These are phyloP conservation scores for Ogataea saltuana DNA, from an alignment of 805 yeast genomes.

Conservation along the genomic window DNA sequence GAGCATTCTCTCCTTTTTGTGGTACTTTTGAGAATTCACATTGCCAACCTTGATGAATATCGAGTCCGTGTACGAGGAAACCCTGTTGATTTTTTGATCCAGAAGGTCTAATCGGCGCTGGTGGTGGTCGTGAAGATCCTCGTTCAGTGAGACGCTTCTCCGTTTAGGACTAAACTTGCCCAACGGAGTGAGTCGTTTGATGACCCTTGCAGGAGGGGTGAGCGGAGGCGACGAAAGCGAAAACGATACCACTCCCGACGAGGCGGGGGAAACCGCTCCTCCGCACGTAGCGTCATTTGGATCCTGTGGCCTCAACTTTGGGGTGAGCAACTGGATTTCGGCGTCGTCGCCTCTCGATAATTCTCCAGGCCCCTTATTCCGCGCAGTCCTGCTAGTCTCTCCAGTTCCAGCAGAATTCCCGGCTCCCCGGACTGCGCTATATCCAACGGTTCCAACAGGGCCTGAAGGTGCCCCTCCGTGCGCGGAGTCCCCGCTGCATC, in stretches of 20 bases:
- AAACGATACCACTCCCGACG: slow-evolving; percentile 14
- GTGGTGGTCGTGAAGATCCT: slow-evolving; percentile 21
- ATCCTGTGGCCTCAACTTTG: slow-evolving; percentile 13
- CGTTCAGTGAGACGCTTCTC: slow-evolving; percentile 19
- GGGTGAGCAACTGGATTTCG: slow-evolving; percentile 13
- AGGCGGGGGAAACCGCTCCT: slow-evolving; percentile 1
- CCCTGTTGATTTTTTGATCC: slow-evolving; percentile 12
- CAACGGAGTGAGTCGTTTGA: slow-evolving; percentile 27
- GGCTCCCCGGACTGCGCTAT: not conserved
- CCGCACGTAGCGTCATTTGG: slow-evolving; percentile 7
- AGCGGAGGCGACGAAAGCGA: slow-evolving; percentile 25
- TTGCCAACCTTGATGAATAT: slow-evolving; percentile 9
- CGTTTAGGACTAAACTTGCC: slow-evolving; percentile 23
- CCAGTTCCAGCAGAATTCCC: not conserved
- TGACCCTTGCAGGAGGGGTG: slow-evolving; percentile 27
- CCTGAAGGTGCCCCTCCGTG: not conserved
- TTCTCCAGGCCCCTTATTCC: too few species aligned
- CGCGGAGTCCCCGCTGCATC: not conserved
- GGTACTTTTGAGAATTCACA: slow-evolving; percentile 8
- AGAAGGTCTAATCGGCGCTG: slow-evolving; percentile 20
- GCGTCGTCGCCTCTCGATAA: too few species aligned
- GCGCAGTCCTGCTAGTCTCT: too few species aligned
- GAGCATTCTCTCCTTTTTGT: slow-evolving; percentile 12
- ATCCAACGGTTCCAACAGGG: not conserved
- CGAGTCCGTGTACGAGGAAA: slow-evolving; percentile 14